Percentiles rank a stretch among this genome's conserved stretches.
These are phyloP conservation scores for Kazachstania sp. DNA, from an alignment of 1,139 yeast genomes.

Conservation along the genomic window DNA sequence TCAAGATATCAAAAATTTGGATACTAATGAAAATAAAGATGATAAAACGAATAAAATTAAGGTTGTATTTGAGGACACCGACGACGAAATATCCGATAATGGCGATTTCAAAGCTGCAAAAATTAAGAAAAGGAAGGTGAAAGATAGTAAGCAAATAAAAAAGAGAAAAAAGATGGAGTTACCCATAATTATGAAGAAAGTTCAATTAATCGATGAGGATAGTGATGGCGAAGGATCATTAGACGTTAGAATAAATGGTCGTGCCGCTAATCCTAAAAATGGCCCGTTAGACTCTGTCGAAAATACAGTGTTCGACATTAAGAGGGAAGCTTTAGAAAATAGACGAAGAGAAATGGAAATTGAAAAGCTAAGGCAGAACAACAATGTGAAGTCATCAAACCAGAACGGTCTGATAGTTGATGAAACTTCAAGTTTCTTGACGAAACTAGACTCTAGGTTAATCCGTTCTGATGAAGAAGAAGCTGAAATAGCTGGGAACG, in stretches of 20 bases:
- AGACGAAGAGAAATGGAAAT: slow-evolving; percentile 10
- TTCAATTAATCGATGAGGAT: slow-evolving; percentile 34
- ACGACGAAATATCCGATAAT: slow-evolving; percentile 16
- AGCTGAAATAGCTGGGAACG: background rate
- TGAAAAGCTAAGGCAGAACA: slow-evolving; percentile 10
- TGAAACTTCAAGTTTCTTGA: slow-evolving; percentile 53
- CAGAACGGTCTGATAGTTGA: slow-evolving; percentile 37
- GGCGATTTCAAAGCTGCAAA: slow-evolving; percentile 26
- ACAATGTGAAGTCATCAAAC: background rate
- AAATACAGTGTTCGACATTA: slow-evolving; percentile 41
- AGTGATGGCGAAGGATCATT: slow-evolving; percentile 23
- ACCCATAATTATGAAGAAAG: slow-evolving; percentile 23
- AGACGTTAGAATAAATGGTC: background rate
- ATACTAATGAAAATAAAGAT: background rate
- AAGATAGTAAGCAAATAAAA: slow-evolving; percentile 6
- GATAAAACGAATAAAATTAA: slow-evolving; percentile 16
- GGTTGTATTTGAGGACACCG: slow-evolving; percentile 12
- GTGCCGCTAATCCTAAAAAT: slow-evolving; percentile 9
- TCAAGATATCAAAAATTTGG: background rate
- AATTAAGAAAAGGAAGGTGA: slow-evolving; percentile 25
- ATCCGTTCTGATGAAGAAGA: slow-evolving; percentile 9
- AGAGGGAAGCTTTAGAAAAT: slow-evolving; percentile 33
- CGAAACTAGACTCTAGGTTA: slow-evolving; percentile 29
- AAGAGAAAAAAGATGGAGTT: slow-evolving; percentile 11
- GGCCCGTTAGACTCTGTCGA: slow-evolving; percentile 35